These are phyloP conservation scores for Edaphochlamys debaryana DNA, from an alignment of 139 green algal genomes.

Conservation along the genomic window DNA sequence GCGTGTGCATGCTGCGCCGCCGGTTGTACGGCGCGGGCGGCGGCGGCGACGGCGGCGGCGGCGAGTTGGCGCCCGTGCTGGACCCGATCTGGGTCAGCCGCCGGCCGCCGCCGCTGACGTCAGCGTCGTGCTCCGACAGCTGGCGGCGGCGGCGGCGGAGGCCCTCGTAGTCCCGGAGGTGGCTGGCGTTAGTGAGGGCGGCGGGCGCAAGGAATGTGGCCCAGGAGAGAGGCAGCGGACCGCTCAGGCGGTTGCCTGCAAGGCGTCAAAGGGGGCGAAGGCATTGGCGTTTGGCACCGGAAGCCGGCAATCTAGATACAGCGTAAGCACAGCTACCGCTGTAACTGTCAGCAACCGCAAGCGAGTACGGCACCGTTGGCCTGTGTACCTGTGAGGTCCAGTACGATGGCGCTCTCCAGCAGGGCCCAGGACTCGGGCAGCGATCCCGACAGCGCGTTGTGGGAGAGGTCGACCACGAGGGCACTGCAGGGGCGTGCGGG, in stretches of 20 bases:
- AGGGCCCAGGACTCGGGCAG: slow-evolving; percentile 32
- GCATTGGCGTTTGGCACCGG: too few relatives aligned
- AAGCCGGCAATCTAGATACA: too few relatives aligned
- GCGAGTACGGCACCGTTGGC: too few relatives aligned
- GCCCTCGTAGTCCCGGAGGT: neutral
- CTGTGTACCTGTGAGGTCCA: too few relatives aligned
- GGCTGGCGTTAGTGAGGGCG: neutral
- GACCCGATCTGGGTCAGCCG: slow-evolving; percentile 19
- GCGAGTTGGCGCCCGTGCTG: neutral
- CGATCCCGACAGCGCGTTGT: slow-evolving; percentile 6
- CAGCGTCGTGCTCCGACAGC: neutral
- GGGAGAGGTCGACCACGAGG: slow-evolving; percentile 23
- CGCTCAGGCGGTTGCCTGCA: slow-evolving; percentile 28
- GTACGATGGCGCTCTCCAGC: slow-evolving; percentile 24
- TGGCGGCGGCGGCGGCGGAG: neutral
- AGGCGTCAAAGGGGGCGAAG: neutral
- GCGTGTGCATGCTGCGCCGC: slow-evolving; percentile 10
- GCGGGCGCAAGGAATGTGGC: neutral
- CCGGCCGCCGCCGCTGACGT: neutral
- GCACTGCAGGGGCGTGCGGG: too few relatives aligned
- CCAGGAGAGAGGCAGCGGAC: slow-evolving; percentile 22
- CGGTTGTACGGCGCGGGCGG: neutral
- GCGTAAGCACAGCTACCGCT: too few relatives aligned
- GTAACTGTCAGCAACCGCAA: too few relatives aligned
- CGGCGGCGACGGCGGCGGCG: slow-evolving; percentile 28